Evolutionary conservation across 176 grass and related monocot genomes (phyloP), one percentile per base, ranked within the genome.

Genomic region (Coix lacrymajobi): DNA sequence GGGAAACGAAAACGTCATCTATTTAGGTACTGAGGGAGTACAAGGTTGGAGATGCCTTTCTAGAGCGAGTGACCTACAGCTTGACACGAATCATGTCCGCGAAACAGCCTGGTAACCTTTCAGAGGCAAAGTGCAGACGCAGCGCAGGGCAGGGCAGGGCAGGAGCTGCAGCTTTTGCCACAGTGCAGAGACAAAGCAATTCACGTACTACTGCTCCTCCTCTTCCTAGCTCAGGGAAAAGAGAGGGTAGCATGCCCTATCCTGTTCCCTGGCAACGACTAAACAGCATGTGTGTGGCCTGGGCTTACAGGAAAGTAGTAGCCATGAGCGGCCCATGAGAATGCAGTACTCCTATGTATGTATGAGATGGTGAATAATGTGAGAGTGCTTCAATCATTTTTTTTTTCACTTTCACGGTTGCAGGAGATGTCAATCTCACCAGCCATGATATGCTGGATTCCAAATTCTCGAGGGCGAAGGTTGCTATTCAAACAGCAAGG

Each of bases 61-160:
- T 34, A 31, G 66, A 46, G 61, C 69, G 73, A 20, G 73, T 90
- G 79, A 20, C 74, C 60, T 83, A 83, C 88, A 87, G 88, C 79
- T 90, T 79, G 88, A 83, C 67, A 75, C 79, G 79, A 83, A 90
- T 86, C 52, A 83, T 86, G 88, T 11, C 67, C 43, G 40, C 25
- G 79, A 78, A 83, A 74, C 73, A 78, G 52, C 41, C 78, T 45
- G 72, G n/a, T n/a, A 77, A 66, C 73, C 83, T 78, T 90, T 90
- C 83, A 78, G 72, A 32, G 57, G 78, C 83, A 86, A 66, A 73
- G 79, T 67, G 73, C 83, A 78, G 88, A 84, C 32, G 80, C 80
- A 4, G 1, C 46, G 46, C 46, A 33, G 62, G 15, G 48, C 48
- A 70, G 65, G 54, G 48, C 36, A 61, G 65, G 41, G 69, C 57